A percentile compares a stretch with the other conserved stretches of the same genome.
phyloP scores from a whole-genome alignment of 202 grass and related monocot genomes.

The Carex sylvatica region DNA sequence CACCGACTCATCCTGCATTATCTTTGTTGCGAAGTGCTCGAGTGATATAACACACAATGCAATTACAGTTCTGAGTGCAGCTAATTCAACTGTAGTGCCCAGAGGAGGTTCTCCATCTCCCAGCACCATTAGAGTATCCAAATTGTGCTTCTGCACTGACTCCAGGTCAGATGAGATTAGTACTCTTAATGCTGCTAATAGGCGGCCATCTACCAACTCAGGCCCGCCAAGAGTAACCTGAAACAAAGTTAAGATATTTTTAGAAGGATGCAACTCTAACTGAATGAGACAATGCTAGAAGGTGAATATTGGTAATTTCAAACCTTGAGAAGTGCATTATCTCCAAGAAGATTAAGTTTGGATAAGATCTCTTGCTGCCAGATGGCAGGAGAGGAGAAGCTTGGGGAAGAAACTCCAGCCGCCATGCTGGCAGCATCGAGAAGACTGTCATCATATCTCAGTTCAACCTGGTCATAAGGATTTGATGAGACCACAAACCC shows the following conservation, averaged over 20 bases:
- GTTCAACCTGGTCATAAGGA: slow-evolving; percentile 69
- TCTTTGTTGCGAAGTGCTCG: slow-evolving; percentile 88
- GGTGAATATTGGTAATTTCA: slow-evolving; percentile 9
- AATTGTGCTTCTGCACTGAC: slow-evolving; percentile 34
- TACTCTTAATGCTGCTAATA: slow-evolving; percentile 77
- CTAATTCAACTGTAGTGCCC: slow-evolving; percentile 48
- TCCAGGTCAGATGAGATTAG: slow-evolving; percentile 53
- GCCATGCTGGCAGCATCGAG: slow-evolving; percentile 90
- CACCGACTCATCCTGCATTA: slow-evolving; percentile 84
- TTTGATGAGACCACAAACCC: slow-evolving; percentile 86
- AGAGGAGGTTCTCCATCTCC: slow-evolving; percentile 35
- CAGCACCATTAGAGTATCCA: slow-evolving; percentile 65
- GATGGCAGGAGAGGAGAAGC: slow-evolving; percentile 64
- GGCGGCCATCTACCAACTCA: slow-evolving; percentile 61
- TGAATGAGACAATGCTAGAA: not conserved
- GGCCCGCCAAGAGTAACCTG: slow-evolving; percentile 75
- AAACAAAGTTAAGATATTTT: slow-evolving; percentile 12
- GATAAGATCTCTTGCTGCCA: slow-evolving; percentile 83
- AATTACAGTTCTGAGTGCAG: slow-evolving; percentile 65
- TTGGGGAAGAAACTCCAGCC: slow-evolving; percentile 71
- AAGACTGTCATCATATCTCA: slow-evolving; percentile 80
- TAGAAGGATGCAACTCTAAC: not conserved
- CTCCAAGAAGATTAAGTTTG: slow-evolving; percentile 66
- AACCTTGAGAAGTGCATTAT: slow-evolving; percentile 69
- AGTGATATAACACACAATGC: slow-evolving; percentile 68